phyloP scores from a whole-genome alignment of 768 basidiomycete species.

The Phylloporus sp. region DNA sequence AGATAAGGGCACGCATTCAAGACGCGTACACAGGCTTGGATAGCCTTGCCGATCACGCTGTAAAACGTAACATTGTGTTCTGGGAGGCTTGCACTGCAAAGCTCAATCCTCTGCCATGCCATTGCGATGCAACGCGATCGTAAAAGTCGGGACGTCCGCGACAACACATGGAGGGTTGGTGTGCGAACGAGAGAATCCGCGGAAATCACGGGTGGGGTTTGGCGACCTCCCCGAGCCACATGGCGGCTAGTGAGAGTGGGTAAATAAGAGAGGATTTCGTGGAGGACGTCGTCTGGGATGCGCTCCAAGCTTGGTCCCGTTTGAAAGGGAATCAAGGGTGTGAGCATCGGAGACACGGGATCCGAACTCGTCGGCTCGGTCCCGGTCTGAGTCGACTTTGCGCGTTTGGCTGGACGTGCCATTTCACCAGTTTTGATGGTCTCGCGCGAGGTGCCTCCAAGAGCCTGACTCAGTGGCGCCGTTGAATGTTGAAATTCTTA shows the following conservation, averaged over 20 bases:
- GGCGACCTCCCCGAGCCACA: neutral
- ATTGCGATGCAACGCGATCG: slow-evolving; percentile 11
- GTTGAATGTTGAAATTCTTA: no score
- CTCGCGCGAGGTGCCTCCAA: no score
- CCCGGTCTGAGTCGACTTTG: neutral
- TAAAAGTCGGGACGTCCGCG: slow-evolving; percentile 4
- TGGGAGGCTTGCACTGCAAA: neutral
- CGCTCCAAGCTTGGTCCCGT: slow-evolving; percentile 3
- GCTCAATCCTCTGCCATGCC: slow-evolving; percentile 10
- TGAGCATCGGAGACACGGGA: neutral
- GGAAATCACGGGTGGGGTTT: neutral
- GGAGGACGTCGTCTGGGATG: slow-evolving; percentile 11
- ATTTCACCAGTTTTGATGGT: no score
- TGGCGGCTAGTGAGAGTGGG: slow-evolving; percentile 1
- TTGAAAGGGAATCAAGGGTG: neutral
- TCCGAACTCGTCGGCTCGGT: neutral
- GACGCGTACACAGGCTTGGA: neutral
- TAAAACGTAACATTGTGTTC: neutral
- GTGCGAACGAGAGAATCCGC: neutral
- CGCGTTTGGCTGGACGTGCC: neutral
- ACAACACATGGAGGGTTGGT: slow-evolving; percentile 1
- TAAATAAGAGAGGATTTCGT: slow-evolving; percentile 10
- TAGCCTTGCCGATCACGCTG: neutral
- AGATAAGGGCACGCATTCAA: slow-evolving; percentile 5
- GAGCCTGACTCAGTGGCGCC: no score